Evolutionary conservation across 805 yeast species (phyloP), one percentile per base, ranked within the genome.

Genomic region (Debaryomyces tyrocola): DNA sequence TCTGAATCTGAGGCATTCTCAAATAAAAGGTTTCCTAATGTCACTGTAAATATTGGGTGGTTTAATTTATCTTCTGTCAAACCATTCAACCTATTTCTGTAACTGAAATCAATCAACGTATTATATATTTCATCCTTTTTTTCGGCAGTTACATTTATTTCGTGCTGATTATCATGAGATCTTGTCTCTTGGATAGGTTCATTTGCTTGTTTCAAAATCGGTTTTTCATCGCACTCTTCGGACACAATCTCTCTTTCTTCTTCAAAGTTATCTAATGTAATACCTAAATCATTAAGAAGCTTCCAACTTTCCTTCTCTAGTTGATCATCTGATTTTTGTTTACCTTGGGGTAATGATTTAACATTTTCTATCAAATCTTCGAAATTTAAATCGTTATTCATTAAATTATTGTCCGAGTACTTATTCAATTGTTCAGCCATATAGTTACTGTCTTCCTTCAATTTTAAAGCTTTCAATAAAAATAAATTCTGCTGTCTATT

Each of bases 11-110:
- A 14, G 15, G 52, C 45, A 0, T 52, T 49, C 39, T 62, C 57
- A 37, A 69, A 64, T 12, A 74, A 52, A 11, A 74, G 56, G 28
- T 64, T 62, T n/a, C 79, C 79, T 20, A 74, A 59, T 1, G 76
- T 64, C 6, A 65, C 59, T 0, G 74, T 65, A 42, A 73, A 61
- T 4, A 67, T 55, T 1, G 73, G 68, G 6, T 43, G 47, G 36
- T 61, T 63, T 27, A 59, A 43, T 1, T 51, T 41, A 8, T 47
- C 41, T 1, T 47, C 54, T 1, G 45, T 20, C 4, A 62, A 56
- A 0, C 74, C 73, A 12, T 37, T 40, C 20, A 63, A 45, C 1
- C 29, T n/a, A 5, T 52, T 29, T 33, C 61, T 48, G 51, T 63
- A 64, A n/a, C 45, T 21, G 38, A 67, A 66, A 40, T 65, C 64